Evolutionary conservation across 305 asterid genomes (phyloP), one percentile per base, ranked within the genome.

Genomic region (Fraxinus greggii): DNA sequence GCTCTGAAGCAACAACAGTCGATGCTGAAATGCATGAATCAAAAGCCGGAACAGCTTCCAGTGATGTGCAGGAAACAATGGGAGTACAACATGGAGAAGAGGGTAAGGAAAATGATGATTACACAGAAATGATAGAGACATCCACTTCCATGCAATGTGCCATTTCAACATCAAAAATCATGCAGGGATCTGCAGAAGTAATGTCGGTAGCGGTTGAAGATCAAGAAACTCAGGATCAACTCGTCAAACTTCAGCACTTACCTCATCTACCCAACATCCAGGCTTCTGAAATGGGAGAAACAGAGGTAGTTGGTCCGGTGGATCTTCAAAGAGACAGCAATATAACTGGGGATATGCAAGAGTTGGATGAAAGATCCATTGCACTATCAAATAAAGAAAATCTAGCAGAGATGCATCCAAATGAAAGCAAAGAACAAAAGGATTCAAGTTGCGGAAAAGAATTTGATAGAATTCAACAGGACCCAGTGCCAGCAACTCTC

Each of bases 1-100:
- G 75, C 80, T 33, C 82, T 15, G 78, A 80, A 75, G 82, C 54
- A 48, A 80, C 78, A 72, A 54, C 19, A 54, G 17, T 56, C 40
- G 10, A 76, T 12, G 40, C 81, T 70, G 86, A 83, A 76, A 54
- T 79, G 63, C 85, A 82, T 65, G 89, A 83, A 80, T 17, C 38
- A 21, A 65, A 78, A 40, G 75, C 36, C 21, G 85, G 76, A 82
- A 67, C 61, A 73, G 83, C 65, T 86, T 51, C 83, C 6, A 54
- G n/a, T 69, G 83, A 54, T 78, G 70, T 65, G 32, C 67, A 80
- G 48, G 78, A 81, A 77, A 76, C 77, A 79, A 73, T 81, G 36
- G 84, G 51, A 78, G 38, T 78, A 13, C 78, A 67, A 7, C 61
- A 83, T 61, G 79, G 15, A 59, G 70, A 78, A 81, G 84, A 74